Base-by-base conservation (phyloP, 139 green algal genomes). In the Chlamydomonas urium region DNA sequence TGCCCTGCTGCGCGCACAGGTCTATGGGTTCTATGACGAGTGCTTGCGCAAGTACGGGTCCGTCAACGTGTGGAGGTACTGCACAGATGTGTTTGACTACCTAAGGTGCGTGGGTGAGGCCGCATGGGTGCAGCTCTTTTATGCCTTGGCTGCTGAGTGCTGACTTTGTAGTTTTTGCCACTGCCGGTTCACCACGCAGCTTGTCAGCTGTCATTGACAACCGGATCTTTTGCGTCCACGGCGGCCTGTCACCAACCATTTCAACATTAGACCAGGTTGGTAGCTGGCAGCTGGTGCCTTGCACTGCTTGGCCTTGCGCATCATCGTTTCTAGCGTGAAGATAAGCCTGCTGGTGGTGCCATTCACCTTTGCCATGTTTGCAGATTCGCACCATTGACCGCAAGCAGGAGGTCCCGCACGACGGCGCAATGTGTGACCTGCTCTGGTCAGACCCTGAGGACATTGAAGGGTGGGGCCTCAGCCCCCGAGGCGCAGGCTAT, bases 11-110 rank as follows among this genome's bases (percentile, higher is more conserved):
- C n/a, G n/a, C n/a, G n/a, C n/a, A n/a, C 83, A 95, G 89, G 93
- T 98, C 68, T 99, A 99, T 77, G 95, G 95, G 32, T 99, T 99
- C 75, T 99, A 98, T 76, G 95, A 99, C 56, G 95, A 99, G 78
- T 99, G 95, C 77, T 83, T 98, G 60, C 83, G 95, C 23, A 99
- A 99, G 83, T 99, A 98, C 69, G 95, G 95, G 37, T 98, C 97
- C 36, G 92, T 97, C 14, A 99, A 99, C 71, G 95, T 96, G 6
- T 99, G 95, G 95, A 83, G 95, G 31, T 99, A 98, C 79, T 99
- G 95, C 86, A 98, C 96, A 23, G 95, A 98, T 33, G 95, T 99
- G 6, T 99, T 99, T 82, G 95, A 99, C 80, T 99, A 96, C 80
- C 86, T 99, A 10, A 97, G 82, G 89, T 89, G 42, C n/a, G 47